These are phyloP conservation scores for Blastomyces percursus DNA, from an alignment of 2,329 filamentous ascomycete genomes.

Conservation along the genomic window DNA sequence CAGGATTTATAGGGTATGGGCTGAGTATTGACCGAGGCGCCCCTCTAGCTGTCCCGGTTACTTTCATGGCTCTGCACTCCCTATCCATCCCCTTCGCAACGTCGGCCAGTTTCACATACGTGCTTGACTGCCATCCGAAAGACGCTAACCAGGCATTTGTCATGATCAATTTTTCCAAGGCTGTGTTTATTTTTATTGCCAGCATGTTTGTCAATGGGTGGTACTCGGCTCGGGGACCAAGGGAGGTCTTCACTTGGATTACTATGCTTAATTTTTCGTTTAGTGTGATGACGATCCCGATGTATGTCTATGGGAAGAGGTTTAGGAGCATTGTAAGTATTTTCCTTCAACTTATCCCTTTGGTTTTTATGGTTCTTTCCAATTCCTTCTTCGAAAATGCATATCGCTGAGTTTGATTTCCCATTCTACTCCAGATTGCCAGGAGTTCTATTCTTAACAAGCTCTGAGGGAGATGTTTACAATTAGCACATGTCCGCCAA, in stretches of 20 bases:
- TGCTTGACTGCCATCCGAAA: conserved; percentile 32
- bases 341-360: neutral
- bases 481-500: neutral
- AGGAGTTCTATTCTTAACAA: neutral
- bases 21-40: conserved; percentile 24
- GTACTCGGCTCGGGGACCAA: conserved; percentile 19
- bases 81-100: conserved; percentile 30
- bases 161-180: conserved; percentile 34
- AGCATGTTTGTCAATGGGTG: conserved; percentile 19
- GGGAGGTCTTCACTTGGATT: conserved; percentile 14
- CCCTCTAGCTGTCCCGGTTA: conserved; percentile 21
- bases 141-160: conserved; percentile 35
- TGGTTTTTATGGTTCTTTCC: neutral
- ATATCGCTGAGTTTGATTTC: neutral
- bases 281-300: conserved; percentile 16
- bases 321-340: conserved; percentile 23
- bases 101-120: conserved; percentile 30
- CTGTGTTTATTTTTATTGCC: conserved; percentile 25
- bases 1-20: conserved; percentile 34
- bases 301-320: conserved; percentile 23
- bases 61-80: conserved; percentile 29
- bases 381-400: neutral
- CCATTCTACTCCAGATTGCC: neutral
- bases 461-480: neutral
- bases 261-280: conserved; percentile 11